phyloP scores from a whole-genome alignment of 768 basidiomycete genomes.

The Tricholomella constricta region DNA sequence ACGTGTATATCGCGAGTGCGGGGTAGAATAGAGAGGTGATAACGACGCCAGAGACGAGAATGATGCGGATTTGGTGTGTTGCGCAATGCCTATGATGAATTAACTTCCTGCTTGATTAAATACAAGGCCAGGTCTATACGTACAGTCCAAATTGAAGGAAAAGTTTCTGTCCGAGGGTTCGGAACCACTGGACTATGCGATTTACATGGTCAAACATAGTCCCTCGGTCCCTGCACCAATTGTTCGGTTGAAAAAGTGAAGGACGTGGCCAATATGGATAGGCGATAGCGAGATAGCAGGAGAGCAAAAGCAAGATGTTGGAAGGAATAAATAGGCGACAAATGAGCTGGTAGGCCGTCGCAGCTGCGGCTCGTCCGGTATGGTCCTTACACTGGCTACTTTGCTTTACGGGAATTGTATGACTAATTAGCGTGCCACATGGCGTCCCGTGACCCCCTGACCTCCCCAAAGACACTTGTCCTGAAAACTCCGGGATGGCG shows the following conservation, averaged over 20 bases:
- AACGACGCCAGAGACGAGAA: conserved; percentile 84
- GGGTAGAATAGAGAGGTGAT: conserved; percentile 90
- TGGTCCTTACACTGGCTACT: background rate
- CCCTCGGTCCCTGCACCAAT: background rate
- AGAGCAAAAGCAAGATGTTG: background rate
- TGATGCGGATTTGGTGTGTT: conserved; percentile 86
- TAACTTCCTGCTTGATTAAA: background rate
- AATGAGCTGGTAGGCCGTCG: background rate
- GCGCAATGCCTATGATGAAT: conserved; percentile 70
- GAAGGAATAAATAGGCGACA: conserved; percentile 17
- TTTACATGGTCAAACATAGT: conserved; percentile 24
- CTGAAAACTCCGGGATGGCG: conserved; percentile 21
- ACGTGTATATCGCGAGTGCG: conserved; percentile 82
- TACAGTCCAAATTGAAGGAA: conserved; percentile 82
- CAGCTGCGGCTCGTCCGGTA: background rate
- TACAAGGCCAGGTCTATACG: conserved; percentile 31
- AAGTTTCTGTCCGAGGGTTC: conserved; percentile 47
- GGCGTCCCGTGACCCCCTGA: conserved; percentile 11
- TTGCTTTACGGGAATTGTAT: conserved; percentile 6
- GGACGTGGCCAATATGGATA: background rate
- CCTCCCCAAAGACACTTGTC: background rate
- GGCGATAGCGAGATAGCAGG: background rate
- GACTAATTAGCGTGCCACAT: conserved; percentile 14
- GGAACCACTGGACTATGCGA: conserved; percentile 36
- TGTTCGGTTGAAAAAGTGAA: background rate